Percentiles rank a stretch among this genome's conserved stretches.
Evolutionary conservation across 75 land plant genomes (phyloP).

Genomic region (Pinus tabuliformis): DNA sequence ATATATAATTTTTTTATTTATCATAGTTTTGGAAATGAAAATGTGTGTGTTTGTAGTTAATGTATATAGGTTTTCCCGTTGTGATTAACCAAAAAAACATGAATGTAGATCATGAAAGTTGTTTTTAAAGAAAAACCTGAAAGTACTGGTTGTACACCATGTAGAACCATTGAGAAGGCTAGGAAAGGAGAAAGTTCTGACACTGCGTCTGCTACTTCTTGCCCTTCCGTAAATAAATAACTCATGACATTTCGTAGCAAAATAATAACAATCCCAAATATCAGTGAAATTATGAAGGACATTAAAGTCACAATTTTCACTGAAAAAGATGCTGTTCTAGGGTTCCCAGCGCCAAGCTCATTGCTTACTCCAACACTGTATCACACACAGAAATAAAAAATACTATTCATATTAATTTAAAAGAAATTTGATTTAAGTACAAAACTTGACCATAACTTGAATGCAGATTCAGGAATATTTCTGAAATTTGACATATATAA

Average conservation of each 20-base stretch:
- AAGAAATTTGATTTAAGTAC: background rate
- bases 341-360: constrained; percentile 70
- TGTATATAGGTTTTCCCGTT: no score
- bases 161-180: constrained; percentile 48
- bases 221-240: constrained; percentile 50
- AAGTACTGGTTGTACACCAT: constrained; percentile 75
- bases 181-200: constrained; percentile 48
- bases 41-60: no score
- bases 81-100: no score
- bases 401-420: no score
- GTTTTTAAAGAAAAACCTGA: constrained; percentile 40
- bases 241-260: constrained; percentile 38
- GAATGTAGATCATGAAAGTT: no score
- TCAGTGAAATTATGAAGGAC: constrained; percentile 29
- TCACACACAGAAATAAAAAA: background rate
- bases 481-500: no score
- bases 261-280: constrained; percentile 20
- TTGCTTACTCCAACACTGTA: constrained; percentile 54
- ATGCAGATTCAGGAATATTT: no score
- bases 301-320: constrained; percentile 32
- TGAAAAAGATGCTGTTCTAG: constrained; percentile 48
- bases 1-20: no score
- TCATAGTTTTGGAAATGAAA: no score
- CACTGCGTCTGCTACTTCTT: constrained; percentile 34
- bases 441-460: no score